Evolutionary conservation across 495 filamentous ascomycete species (phyloP).

Genomic region (Penicillium manginii): DNA sequence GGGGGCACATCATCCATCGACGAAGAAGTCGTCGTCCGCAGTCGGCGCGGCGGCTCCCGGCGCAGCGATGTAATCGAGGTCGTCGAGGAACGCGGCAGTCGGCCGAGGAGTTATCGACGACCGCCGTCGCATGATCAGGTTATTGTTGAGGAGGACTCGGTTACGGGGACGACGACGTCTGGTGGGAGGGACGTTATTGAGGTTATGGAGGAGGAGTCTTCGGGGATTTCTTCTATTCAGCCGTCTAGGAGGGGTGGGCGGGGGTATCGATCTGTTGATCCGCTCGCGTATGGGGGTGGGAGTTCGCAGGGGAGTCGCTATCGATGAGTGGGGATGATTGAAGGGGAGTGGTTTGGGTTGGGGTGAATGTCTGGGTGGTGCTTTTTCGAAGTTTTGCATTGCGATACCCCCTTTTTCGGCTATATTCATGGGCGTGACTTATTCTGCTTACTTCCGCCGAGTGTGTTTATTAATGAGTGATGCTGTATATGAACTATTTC

Average conservation of each 20-base stretch:
- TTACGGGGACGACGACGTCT: slow-evolving; percentile 24
- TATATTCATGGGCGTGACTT: too few relatives aligned
- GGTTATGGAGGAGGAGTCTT: slow-evolving; percentile 40
- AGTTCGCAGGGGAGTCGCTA: slow-evolving; percentile 27
- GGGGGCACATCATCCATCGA: slow-evolving; percentile 24
- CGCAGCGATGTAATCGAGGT: slow-evolving; percentile 29
- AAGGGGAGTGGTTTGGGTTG: not conserved
- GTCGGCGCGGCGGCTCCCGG: slow-evolving; percentile 16
- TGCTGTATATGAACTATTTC: too few relatives aligned
- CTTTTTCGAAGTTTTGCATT: not conserved
- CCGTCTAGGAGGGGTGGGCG: slow-evolving; percentile 28
- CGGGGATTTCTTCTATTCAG: slow-evolving; percentile 18
- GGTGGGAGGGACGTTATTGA: slow-evolving; percentile 35
- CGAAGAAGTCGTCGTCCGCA: slow-evolving; percentile 35
- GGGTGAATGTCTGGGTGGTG: not conserved
- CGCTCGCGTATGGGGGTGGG: slow-evolving; percentile 36
- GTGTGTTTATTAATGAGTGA: too few relatives aligned
- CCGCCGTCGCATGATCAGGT: slow-evolving; percentile 26
- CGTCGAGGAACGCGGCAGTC: slow-evolving; percentile 27
- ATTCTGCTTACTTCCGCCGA: too few relatives aligned
- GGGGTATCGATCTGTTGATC: slow-evolving; percentile 30
- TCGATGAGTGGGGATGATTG: not conserved
- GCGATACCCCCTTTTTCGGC: too few relatives aligned
- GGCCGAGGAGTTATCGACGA: slow-evolving; percentile 29
- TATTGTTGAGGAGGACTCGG: slow-evolving; percentile 36